A percentile compares a stretch with the other conserved stretches of the same genome.
These are phyloP conservation scores for Teratosphaeria gauchensis DNA, from an alignment of 2,329 filamentous ascomycete genomes.

Conservation along the genomic window DNA sequence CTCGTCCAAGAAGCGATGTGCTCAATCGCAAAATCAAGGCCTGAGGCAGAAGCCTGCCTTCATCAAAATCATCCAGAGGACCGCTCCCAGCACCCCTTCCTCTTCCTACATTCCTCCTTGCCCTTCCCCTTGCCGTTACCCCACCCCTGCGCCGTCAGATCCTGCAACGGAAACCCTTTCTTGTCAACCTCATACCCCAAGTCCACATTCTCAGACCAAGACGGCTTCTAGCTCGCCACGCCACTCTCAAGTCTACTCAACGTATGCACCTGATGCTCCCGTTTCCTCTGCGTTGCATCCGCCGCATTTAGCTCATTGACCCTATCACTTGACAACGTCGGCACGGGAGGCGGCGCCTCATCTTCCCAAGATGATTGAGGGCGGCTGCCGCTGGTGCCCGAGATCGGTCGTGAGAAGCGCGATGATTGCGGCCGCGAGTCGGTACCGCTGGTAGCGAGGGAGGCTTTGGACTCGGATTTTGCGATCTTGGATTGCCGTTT, in stretches of 20 bases:
- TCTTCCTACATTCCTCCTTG: neutral
- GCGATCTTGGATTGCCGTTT: constrained; percentile 4
- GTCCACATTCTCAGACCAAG: neutral
- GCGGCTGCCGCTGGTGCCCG: neutral
- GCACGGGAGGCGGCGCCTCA: neutral
- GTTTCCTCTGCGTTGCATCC: neutral
- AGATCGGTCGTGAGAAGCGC: neutral
- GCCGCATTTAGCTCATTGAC: neutral
- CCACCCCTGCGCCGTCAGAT: neutral
- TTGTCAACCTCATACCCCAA: neutral
- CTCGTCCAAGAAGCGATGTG: neutral
- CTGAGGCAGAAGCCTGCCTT: neutral
- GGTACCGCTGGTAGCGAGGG: neutral
- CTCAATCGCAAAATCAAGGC: neutral
- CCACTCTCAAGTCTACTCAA: constrained; percentile 2
- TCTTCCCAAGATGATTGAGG: neutral
- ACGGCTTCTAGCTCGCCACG: neutral
- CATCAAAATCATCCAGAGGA: neutral
- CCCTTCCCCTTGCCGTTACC: neutral
- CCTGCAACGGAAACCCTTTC: neutral
- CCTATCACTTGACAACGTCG: neutral
- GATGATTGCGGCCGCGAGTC: neutral
- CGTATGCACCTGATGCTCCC: neutral
- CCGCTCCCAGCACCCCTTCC: neutral
- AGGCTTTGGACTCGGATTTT: neutral